A percentile compares a stretch with the other conserved stretches of the same genome.
Evolutionary conservation across 2,329 filamentous ascomycete species (phyloP).

Genomic region (Xylaria sp.): DNA sequence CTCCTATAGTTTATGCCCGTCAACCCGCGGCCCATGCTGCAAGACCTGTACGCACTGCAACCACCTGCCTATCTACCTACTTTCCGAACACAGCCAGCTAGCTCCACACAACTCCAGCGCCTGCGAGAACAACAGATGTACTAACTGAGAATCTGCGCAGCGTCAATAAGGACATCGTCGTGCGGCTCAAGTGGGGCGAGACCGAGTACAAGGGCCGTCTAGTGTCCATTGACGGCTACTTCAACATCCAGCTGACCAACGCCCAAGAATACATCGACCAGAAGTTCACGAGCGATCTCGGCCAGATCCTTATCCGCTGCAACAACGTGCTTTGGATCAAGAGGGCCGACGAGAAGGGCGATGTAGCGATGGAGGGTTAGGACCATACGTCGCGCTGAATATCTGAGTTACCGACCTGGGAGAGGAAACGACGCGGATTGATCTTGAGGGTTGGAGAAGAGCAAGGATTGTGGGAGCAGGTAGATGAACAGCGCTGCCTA

Average conservation of each 20-base stretch:
- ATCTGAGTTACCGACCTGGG: background rate
- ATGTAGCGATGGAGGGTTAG: constrained; percentile 68
- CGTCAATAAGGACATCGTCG: constrained; percentile 88
- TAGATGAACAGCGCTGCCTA: background rate
- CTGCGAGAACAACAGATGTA: background rate
- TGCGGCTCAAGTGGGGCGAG: constrained; percentile 97
- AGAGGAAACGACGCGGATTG: background rate
- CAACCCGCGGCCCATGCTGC: constrained; percentile 96
- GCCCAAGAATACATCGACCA: constrained; percentile 93
- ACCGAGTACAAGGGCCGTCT: constrained; percentile 96
- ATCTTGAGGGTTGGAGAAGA: background rate
- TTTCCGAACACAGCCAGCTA: background rate
- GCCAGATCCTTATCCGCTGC: constrained; percentile 94
- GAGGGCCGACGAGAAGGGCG: constrained; percentile 61
- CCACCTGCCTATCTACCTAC: background rate
- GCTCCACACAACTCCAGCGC: background rate
- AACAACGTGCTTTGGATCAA: constrained; percentile 98
- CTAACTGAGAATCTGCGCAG: constrained; percentile 53
- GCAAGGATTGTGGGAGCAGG: background rate
- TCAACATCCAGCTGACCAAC: constrained; percentile 94
- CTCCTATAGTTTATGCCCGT: constrained; percentile 79
- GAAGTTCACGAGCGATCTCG: constrained; percentile 84
- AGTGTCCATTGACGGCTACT: constrained; percentile 95
- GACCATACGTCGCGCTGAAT: background rate
- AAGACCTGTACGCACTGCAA: constrained; percentile 79